Evolutionary conservation across 1,284 basidiomycete genomes (phyloP), one percentile per base, ranked within the genome.

Genomic region (Somion occarium): DNA sequence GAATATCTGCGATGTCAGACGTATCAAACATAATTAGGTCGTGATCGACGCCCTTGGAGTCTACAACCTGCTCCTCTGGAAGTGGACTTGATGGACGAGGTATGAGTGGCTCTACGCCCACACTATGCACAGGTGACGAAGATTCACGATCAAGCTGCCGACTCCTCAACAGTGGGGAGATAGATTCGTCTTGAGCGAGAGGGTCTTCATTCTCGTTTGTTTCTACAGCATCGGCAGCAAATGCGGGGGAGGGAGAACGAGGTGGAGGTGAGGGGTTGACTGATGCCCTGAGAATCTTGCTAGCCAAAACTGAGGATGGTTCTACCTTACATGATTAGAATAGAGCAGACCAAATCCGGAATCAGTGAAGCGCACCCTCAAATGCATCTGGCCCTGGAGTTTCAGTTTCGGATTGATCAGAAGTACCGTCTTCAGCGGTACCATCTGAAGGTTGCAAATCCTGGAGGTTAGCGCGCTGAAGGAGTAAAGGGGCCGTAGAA

Each of bases 201-300:
- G 38, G 22, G 39, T 5, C 13, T 13, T 47, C 46, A 13, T 43
- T 41, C 5, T 50, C 48, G 5, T 19, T 11, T 18, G 3, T 43
- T 18, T 12, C 13, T 5, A 25, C 48, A 22, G 13, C 39, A 18
- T 9, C 18, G 39, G 13, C 48, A 13, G 30, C 15, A 39, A 44
- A 15, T 7, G n/a, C n/a, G 38, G 51, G 38, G 24, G 34, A 2
- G 49, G 45, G 2, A 57, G 57, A 18, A 5, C 61, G 62, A 43
- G 87, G 86, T 15, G 87, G 87, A 22, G 86, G 87, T 18, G 86
- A 89, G 13, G 87, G 86, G 59, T 89, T 89, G 59, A 79, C 82
- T 51, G 80, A 77, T 53, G 86, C 86, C 49, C 79, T 75, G 46
- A 84, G 73, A 44, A 89, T 78, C 64, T 69, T 81, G 53, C 69